Evolutionary conservation across 2,329 filamentous ascomycete genomes (phyloP), one percentile per base, ranked within the genome.

Genomic region (Rhinocladiella similis): DNA sequence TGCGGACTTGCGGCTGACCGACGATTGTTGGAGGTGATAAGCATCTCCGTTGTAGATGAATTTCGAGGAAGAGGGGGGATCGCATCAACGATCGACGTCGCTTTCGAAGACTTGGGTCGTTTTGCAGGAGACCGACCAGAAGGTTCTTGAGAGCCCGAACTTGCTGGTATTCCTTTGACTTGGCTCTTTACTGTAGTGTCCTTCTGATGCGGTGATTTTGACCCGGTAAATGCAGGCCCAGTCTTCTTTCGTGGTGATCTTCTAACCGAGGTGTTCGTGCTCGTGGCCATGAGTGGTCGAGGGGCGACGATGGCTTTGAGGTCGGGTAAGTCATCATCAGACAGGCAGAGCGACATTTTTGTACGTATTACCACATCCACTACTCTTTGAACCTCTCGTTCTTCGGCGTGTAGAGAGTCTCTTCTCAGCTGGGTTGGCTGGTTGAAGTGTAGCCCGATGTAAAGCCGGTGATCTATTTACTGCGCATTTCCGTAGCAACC

Each of bases 241-340:
- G 36, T 29, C 29, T 65, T 56, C 50, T 63, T 63, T 49, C 63
- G 53, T 10, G 63, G 63, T 35, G 63, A 65, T 39, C 60, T 57
- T 47, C 62, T 54, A 5, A 61, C 47, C 14, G 33, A 22, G 9
- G 47, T 14, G 33, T 58, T 55, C 22, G 52, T 50, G 25, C 55
- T 49, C 10, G 57, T 60, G 14, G 60, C 47, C 54, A 55, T 60
- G n/a, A 59, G 29, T 35, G 56, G 54, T 35, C 50, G 54, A 2
- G 54, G 59, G n/a, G 54, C 55, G 14, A 66, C 41, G 13, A 66
- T 49, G 19, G 59, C 50, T 18, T 25, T 42, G 12, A 67, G 54
- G 10, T 64, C 59, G 5, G 63, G 63, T 19, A 65, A 42, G 6
- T 65, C 63, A n/a, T 66, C 61, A 9, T 66, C 63, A 39, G 57